Conservation (phyloP, 441 rosid genomes). For the Hypseocharis bilobata region DNA sequence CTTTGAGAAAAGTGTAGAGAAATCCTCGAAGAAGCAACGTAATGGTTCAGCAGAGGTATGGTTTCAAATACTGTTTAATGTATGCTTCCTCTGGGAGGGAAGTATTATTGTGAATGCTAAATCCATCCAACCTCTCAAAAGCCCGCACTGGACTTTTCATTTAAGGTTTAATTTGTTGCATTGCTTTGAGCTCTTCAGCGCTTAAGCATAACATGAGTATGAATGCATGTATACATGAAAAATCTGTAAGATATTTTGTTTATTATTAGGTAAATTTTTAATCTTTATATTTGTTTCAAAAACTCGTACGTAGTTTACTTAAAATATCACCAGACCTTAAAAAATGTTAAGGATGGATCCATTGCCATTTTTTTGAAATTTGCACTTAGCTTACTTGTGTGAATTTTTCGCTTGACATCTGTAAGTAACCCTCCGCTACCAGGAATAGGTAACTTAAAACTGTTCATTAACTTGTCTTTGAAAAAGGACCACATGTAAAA, state of each 20-base stretch:
- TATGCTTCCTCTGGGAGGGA: neutral
- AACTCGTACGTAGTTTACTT: too few species aligned
- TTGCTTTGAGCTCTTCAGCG: neutral
- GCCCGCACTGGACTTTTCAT: neutral
- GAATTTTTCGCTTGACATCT: too few species aligned
- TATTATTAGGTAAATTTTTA: neutral
- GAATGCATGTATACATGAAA: neutral
- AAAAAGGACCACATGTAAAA: too few species aligned
- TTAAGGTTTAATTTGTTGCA: neutral
- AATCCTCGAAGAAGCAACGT: slow-evolving; percentile 36
- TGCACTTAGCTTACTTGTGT: too few species aligned
- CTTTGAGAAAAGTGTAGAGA: slow-evolving; percentile 30
- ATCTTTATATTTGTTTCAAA: neutral
- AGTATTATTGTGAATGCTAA: neutral
- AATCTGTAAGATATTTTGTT: neutral
- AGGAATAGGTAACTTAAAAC: too few species aligned
- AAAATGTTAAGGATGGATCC: too few species aligned
- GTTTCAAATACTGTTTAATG: neutral
- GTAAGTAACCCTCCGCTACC: too few species aligned
- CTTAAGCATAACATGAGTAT: neutral
- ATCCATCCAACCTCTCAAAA: neutral
- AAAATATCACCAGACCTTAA: too few species aligned
- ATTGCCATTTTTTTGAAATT: too few species aligned
- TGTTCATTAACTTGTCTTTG: too few species aligned
- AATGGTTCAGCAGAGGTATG: slow-evolving; percentile 60